Evolutionary conservation across 306 rosid species (phyloP).

Genomic region (Cicer cuneatum): DNA sequence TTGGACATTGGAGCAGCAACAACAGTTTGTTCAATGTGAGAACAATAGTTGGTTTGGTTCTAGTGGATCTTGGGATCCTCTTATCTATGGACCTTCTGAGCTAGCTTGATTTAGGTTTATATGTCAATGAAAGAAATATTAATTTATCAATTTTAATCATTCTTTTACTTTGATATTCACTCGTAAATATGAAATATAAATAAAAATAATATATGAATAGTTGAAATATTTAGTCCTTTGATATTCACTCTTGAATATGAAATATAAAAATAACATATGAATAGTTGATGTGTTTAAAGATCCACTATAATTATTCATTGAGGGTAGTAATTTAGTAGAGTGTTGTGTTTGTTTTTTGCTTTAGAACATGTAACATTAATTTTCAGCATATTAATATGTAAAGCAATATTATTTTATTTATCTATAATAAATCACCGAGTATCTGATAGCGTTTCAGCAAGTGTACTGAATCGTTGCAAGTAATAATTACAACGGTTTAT

Average conservation of each 20-base stretch:
- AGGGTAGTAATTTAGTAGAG: slow-evolving; percentile 2
- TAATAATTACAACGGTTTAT: too few relatives aligned
- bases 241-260: too few relatives aligned
- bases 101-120: slow-evolving; percentile 44
- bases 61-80: slow-evolving; percentile 56
- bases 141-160: slow-evolving; percentile 34
- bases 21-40: slow-evolving; percentile 50
- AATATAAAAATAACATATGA: too few relatives aligned
- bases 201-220: too few relatives aligned
- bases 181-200: too few relatives aligned
- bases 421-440: not conserved
- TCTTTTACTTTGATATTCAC: not conserved
- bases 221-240: too few relatives aligned
- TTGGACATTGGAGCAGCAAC: slow-evolving; percentile 50
- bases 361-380: not conserved
- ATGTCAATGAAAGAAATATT: not conserved
- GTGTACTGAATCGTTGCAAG: too few relatives aligned
- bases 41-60: slow-evolving; percentile 50
- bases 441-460: too few relatives aligned
- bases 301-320: not conserved
- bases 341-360: slow-evolving; percentile 14
- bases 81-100: slow-evolving; percentile 51
- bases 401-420: slow-evolving; percentile 1
- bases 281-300: not conserved
- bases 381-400: slow-evolving; percentile 29